phyloP scores from a whole-genome alignment of 2,329 filamentous ascomycete species.

The Beauveria varroae region DNA sequence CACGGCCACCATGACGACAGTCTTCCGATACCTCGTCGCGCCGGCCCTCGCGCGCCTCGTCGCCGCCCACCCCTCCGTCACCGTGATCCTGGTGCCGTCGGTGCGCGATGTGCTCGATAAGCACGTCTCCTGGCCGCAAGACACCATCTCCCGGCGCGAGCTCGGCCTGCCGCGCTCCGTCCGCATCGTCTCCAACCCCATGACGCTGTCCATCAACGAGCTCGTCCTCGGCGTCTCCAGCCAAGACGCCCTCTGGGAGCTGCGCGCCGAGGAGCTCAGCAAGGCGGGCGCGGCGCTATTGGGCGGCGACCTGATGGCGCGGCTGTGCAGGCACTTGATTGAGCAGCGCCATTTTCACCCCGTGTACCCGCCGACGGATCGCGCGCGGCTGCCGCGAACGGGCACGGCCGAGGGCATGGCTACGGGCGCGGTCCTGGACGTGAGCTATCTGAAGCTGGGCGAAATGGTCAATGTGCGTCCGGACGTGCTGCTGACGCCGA shows the following conservation, averaged over 20 bases:
- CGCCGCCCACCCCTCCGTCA: slow-evolving; percentile 63
- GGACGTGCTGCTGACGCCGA: slow-evolving; percentile 78
- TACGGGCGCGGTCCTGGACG: slow-evolving; percentile 72
- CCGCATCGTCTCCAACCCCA: slow-evolving; percentile 80
- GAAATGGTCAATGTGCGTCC: slow-evolving; percentile 84
- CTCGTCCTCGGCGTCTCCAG: slow-evolving; percentile 72
- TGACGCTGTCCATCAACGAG: slow-evolving; percentile 84
- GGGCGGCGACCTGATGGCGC: slow-evolving; percentile 51
- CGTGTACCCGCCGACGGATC: slow-evolving; percentile 71
- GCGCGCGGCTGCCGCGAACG: slow-evolving; percentile 58
- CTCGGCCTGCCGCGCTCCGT: slow-evolving; percentile 71
- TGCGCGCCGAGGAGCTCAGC: slow-evolving; percentile 62
- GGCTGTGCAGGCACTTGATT: slow-evolving; percentile 71
- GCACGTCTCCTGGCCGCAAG: slow-evolving; percentile 77
- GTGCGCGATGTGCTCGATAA: slow-evolving; percentile 74
- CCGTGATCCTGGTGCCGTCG: slow-evolving; percentile 76
- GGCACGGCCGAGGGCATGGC: slow-evolving; percentile 52
- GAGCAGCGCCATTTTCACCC: slow-evolving; percentile 91
- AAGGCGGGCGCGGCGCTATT: slow-evolving; percentile 12
- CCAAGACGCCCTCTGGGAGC: slow-evolving; percentile 76
- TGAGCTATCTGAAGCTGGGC: slow-evolving; percentile 77
- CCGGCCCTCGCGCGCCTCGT: slow-evolving; percentile 64
- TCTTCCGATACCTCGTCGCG: slow-evolving; percentile 77
- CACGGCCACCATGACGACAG: slow-evolving; percentile 68
- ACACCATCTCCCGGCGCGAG: slow-evolving; percentile 57